Evolutionary conservation across 225 moss, liverwort and hornwort genomes (phyloP), one percentile per base, ranked within the genome.

Genomic region (Asterella californica): DNA sequence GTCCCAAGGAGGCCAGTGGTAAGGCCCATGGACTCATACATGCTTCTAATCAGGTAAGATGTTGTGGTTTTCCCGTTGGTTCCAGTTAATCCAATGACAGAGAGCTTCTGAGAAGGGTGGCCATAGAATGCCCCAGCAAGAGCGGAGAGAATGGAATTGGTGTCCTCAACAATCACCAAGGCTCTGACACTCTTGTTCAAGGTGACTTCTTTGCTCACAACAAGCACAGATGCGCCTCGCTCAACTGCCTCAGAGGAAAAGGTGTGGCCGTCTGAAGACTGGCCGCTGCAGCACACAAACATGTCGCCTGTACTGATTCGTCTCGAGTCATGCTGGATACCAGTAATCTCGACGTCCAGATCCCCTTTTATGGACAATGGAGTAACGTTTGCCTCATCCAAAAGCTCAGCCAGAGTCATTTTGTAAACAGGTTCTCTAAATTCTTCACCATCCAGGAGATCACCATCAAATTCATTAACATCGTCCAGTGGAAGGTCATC

Each of bases 41-140:
- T 92, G 62, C 97, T 95, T 2, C 93, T 87, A 50, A 99, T 50
- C 0, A 99, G 83, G 67, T 88, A 92, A 19, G 94, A 89, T 5
- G 95, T 95, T 11, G 97, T 99, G 30, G 97, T 95, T 83, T 99
- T 99, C 49, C 97, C 97, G 67, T 99, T 99, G 6, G 97, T 99
- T 62, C 97, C 97, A 36, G 97, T 99, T 54, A 99, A 88, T 60
- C 97, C 97, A 25, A 99, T 86, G 24, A 99, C 94, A n/a, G 88
- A 84, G 14, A 99, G 76, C 57, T 85, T 90, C 64, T 86, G 88
- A 14, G 97, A 99, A 5, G 97, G 95, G 77, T 93, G 93, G 36
- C 92, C 89, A 52, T 95, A 99, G 75, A 95, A 93, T 27, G 97
- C 94, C 54, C 91, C 97, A 81, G 88, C 94, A 57, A 96, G 93